Evolutionary conservation across 257 asterid genomes (phyloP).

Genomic region (Nicotiana undulata): DNA sequence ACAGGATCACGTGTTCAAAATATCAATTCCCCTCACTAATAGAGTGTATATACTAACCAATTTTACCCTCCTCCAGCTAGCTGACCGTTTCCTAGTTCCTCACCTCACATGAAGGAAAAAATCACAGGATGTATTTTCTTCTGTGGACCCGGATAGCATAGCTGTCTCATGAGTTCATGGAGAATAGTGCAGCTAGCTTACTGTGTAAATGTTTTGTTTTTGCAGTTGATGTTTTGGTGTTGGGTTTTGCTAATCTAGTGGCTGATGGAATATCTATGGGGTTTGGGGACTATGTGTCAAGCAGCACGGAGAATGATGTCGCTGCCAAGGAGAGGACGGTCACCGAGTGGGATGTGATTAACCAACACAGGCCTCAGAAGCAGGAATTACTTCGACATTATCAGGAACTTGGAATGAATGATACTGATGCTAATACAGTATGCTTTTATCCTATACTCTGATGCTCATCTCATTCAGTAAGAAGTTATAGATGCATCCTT

Average conservation of each 20-base stretch:
- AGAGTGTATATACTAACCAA: background rate
- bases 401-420: slow-evolving; percentile 47
- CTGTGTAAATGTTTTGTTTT: background rate
- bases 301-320: slow-evolving; percentile 51
- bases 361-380: slow-evolving; percentile 26
- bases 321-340: slow-evolving; percentile 46
- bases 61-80: too few species aligned
- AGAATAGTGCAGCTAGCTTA: background rate
- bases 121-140: too few species aligned
- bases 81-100: too few species aligned
- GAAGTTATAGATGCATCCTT: background rate
- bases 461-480: background rate
- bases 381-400: slow-evolving; percentile 36
- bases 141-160: too few species aligned
- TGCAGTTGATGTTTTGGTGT: slow-evolving; percentile 59
- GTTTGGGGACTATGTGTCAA: slow-evolving; percentile 63
- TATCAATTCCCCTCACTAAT: background rate
- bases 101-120: too few species aligned
- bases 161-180: background rate
- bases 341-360: slow-evolving; percentile 55
- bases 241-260: slow-evolving; percentile 70
- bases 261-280: slow-evolving; percentile 87
- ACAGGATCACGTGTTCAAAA: too few species aligned
- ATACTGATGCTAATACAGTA: slow-evolving; percentile 41
- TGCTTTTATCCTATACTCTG: background rate